Evolutionary conservation across 1,139 yeast species (phyloP).

Genomic region (Diutina catenulata): DNA sequence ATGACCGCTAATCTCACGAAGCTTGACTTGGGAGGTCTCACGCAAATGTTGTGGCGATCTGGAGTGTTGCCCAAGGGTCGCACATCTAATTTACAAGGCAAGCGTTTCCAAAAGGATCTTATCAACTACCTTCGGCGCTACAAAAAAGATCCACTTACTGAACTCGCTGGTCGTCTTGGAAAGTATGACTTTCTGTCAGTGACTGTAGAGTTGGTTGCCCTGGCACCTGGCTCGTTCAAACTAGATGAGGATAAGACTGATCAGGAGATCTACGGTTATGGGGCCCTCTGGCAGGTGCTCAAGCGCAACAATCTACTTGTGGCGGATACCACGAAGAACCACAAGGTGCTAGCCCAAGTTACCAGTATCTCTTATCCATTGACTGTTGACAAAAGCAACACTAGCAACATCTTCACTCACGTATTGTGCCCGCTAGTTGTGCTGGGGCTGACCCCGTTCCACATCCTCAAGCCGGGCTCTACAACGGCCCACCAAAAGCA

Average conservation of each 20-base stretch:
- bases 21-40: slow-evolving; percentile 42
- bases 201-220: slow-evolving; percentile 1
- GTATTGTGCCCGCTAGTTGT: slow-evolving; percentile 35
- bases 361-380: slow-evolving; percentile 50
- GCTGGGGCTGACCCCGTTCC: slow-evolving; percentile 8
- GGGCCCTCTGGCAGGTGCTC: slow-evolving; percentile 27
- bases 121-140: slow-evolving; percentile 21
- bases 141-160: no score
- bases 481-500: slow-evolving; percentile 16
- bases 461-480: slow-evolving; percentile 19
- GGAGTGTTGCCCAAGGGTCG: slow-evolving; percentile 24
- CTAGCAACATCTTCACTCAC: slow-evolving; percentile 44
- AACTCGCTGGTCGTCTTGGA: not conserved
- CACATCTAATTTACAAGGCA: slow-evolving; percentile 8
- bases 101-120: slow-evolving; percentile 25
- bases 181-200: not conserved
- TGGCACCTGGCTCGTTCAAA: not conserved
- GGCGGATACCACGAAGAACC: slow-evolving; percentile 7
- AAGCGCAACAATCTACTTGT: slow-evolving; percentile 21
- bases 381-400: slow-evolving; percentile 17
- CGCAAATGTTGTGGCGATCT: slow-evolving; percentile 57
- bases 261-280: slow-evolving; percentile 1
- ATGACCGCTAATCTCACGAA: slow-evolving; percentile 49
- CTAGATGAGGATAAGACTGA: not conserved
- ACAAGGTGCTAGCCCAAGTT: slow-evolving; percentile 38